Conservation (phyloP, 176 grass and related monocot genomes). For the Cenchrus americanus region DNA sequence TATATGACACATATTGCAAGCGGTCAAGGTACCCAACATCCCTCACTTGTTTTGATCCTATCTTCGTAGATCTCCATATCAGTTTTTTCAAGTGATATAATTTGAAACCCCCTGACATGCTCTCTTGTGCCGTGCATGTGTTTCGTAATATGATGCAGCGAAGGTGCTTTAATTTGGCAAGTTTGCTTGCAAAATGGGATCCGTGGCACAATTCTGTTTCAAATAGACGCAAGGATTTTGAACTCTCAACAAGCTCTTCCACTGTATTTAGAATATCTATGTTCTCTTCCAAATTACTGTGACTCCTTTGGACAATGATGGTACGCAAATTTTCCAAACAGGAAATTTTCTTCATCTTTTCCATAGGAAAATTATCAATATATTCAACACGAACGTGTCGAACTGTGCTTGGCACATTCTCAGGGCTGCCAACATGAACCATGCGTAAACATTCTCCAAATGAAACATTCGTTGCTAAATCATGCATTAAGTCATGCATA, state of each 20-base stretch:
- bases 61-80: not conserved
- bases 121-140: not conserved
- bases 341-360: not conserved
- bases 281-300: not conserved
- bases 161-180: constrained; percentile 37
- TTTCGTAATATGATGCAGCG: not conserved
- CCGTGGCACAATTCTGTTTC: not conserved
- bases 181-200: not conserved
- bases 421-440: not conserved
- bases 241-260: not conserved
- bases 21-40: not conserved
- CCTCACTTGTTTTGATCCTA: not conserved
- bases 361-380: not conserved
- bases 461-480: constrained; percentile 39
- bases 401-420: not conserved
- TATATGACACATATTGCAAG: not conserved
- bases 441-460: constrained; percentile 28
- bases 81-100: not conserved
- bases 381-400: not conserved
- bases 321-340: not conserved
- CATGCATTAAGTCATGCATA: constrained; percentile 41
- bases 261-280: not conserved
- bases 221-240: constrained; percentile 27
- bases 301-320: not conserved
- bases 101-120: not conserved